Conservation (phyloP, 345 rosid genomes). For the Brassica rapa region DNA sequence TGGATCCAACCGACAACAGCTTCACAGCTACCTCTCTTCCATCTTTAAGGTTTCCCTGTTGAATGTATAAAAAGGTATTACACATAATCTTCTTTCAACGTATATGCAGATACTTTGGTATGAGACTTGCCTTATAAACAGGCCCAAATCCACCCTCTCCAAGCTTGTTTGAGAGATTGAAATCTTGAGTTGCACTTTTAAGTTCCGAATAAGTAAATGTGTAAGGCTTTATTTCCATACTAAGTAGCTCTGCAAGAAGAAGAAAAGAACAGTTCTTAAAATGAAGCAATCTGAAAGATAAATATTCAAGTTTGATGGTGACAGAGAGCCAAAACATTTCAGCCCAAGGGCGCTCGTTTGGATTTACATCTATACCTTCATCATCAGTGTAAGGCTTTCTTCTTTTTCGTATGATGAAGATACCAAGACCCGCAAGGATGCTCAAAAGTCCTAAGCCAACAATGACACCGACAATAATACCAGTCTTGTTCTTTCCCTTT, state of each 20-base stretch:
- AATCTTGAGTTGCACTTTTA: conserved; percentile 63
- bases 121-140: conserved; percentile 53
- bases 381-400: conserved; percentile 45
- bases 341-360: not conserved
- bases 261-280: not conserved
- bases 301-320: too few species aligned
- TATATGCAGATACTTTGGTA: not conserved
- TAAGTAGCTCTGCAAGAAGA: conserved; percentile 49
- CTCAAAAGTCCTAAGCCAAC: conserved; percentile 36
- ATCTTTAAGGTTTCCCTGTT: conserved; percentile 44
- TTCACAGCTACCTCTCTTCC: conserved; percentile 63
- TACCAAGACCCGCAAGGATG: conserved; percentile 38
- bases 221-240: conserved; percentile 57
- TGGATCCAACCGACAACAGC: conserved; percentile 58
- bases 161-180: conserved; percentile 58
- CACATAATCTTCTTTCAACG: not conserved
- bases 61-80: not conserved
- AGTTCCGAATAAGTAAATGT: conserved; percentile 65
- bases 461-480: conserved; percentile 39
- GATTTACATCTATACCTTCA: conserved; percentile 54
- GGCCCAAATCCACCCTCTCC: conserved; percentile 91
- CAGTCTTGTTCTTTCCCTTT: conserved; percentile 19
- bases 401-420: conserved; percentile 44
- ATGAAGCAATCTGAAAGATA: not conserved
- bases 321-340: not conserved